These are phyloP conservation scores for Penicillium fimorum DNA, from an alignment of 495 filamentous ascomycete genomes.

Conservation along the genomic window DNA sequence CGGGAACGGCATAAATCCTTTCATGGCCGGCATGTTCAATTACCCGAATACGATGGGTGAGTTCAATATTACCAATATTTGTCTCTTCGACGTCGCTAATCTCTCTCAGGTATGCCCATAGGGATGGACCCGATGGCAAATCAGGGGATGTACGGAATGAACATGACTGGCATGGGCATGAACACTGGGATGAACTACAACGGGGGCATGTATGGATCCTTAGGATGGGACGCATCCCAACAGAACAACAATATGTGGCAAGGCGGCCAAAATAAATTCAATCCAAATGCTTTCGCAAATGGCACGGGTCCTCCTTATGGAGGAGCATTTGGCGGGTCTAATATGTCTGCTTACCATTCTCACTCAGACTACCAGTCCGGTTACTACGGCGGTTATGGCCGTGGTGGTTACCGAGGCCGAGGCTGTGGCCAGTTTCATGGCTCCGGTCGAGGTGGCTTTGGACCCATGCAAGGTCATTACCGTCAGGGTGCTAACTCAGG, in stretches of 20 bases:
- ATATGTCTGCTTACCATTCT: slow-evolving; percentile 57
- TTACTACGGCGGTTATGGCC: slow-evolving; percentile 56
- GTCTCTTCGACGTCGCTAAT: slow-evolving; percentile 13
- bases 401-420: slow-evolving; percentile 63
- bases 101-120: slow-evolving; percentile 67
- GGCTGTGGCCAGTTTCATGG: slow-evolving; percentile 58
- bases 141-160: slow-evolving; percentile 89
- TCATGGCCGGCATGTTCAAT: slow-evolving; percentile 72
- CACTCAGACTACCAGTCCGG: slow-evolving; percentile 62
- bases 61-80: slow-evolving; percentile 30
- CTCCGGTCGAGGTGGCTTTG: slow-evolving; percentile 54
- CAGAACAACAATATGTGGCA: slow-evolving; percentile 67
- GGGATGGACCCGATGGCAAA: slow-evolving; percentile 85
- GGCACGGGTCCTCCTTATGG: slow-evolving; percentile 83
- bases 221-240: slow-evolving; percentile 59
- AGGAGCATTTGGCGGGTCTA: slow-evolving; percentile 73
- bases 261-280: slow-evolving; percentile 66
- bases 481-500: slow-evolving; percentile 37
- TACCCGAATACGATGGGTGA: slow-evolving; percentile 77
- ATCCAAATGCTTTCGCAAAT: slow-evolving; percentile 71
- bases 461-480: slow-evolving; percentile 37
- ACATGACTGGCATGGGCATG: slow-evolving; percentile 93
- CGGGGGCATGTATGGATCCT: slow-evolving; percentile 56
- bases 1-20: slow-evolving; percentile 61
- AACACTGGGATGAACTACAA: slow-evolving; percentile 76